These are phyloP conservation scores for Dillenia turbinata DNA, from an alignment of 164 flowering plant species.

Conservation along the genomic window DNA sequence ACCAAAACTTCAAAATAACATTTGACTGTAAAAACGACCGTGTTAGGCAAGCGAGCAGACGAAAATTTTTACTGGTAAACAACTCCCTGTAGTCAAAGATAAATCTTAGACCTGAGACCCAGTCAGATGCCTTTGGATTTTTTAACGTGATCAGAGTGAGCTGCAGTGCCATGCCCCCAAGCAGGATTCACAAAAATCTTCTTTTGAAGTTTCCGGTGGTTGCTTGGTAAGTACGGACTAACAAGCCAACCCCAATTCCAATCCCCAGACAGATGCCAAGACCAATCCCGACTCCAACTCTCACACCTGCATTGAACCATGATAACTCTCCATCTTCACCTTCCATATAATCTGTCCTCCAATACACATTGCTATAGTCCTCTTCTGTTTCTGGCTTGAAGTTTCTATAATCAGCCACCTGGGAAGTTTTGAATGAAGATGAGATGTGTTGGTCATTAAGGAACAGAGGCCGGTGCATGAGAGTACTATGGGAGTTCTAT, in stretches of 20 bases:
- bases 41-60: slow-evolving; percentile 16
- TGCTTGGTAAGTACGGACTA: slow-evolving; percentile 75
- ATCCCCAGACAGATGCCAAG: slow-evolving; percentile 81
- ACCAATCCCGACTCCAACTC: slow-evolving; percentile 88
- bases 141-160: background rate
- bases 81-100: slow-evolving; percentile 8
- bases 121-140: slow-evolving; percentile 24
- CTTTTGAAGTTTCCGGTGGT: slow-evolving; percentile 66
- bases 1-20: no score
- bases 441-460: background rate
- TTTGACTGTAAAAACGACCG: background rate
- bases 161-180: background rate
- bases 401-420: slow-evolving; percentile 37
- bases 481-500: no score
- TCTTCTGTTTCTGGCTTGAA: slow-evolving; percentile 49
- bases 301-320: slow-evolving; percentile 89
- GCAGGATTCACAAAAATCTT: slow-evolving; percentile 31
- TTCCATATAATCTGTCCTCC: slow-evolving; percentile 57
- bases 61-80: slow-evolving; percentile 11
- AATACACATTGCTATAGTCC: slow-evolving; percentile 43
- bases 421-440: slow-evolving; percentile 6
- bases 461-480: no score
- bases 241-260: slow-evolving; percentile 79
- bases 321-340: slow-evolving; percentile 80
- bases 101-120: slow-evolving; percentile 6